These are phyloP conservation scores for Pugionium cornutum DNA, from an alignment of 345 rosid species.

Conservation along the genomic window DNA sequence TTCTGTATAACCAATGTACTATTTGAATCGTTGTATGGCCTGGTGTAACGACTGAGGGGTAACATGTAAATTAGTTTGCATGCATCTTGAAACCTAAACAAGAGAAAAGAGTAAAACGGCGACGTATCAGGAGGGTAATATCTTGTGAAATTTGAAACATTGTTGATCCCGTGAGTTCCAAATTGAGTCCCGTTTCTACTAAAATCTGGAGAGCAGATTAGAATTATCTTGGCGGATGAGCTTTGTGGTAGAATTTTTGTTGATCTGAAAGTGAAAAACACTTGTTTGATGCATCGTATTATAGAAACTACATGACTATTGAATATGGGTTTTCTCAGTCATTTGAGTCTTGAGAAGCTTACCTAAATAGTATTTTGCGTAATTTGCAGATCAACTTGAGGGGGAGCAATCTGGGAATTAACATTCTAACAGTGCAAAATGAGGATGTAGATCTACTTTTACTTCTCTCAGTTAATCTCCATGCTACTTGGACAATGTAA, in stretches of 20 bases:
- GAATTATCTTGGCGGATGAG: no score
- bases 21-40: not conserved
- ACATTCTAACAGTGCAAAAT: conserved; percentile 30
- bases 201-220: no score
- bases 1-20: conserved; percentile 13
- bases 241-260: no score
- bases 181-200: no score
- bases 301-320: no score
- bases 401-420: conserved; percentile 37
- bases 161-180: no score
- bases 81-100: no score
- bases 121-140: no score
- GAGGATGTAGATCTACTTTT: not conserved
- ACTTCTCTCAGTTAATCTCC: not conserved
- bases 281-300: no score
- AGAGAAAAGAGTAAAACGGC: no score
- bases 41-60: not conserved
- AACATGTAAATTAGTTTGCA: conserved; percentile 10
- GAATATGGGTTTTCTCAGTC: not conserved
- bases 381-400: conserved; percentile 50
- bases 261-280: no score
- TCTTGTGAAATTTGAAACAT: no score
- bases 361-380: not conserved
- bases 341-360: not conserved
- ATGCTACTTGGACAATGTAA: not conserved